These are phyloP conservation scores for Isabelozyma rhagii DNA, from an alignment of 805 yeast species.

Conservation along the genomic window DNA sequence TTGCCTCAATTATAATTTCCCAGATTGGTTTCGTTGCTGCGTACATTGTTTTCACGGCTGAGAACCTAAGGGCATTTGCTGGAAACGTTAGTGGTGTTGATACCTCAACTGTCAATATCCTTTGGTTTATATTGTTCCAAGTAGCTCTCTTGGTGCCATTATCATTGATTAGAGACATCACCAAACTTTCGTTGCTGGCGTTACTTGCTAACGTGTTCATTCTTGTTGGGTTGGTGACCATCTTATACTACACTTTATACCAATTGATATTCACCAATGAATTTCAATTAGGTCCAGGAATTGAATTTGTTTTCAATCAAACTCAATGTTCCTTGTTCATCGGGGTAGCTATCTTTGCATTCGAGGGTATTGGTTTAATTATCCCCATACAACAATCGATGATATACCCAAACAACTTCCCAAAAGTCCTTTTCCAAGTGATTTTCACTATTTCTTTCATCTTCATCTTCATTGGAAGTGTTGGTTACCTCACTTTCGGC, in stretches of 20 bases:
- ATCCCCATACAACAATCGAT: slow-evolving; percentile 82
- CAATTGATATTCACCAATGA: slow-evolving; percentile 44
- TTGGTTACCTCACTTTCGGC: slow-evolving; percentile 74
- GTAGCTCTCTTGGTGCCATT: slow-evolving; percentile 61
- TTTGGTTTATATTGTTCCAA: slow-evolving; percentile 53
- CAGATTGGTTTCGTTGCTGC: slow-evolving; percentile 83
- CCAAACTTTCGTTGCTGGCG: slow-evolving; percentile 70
- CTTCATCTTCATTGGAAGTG: slow-evolving; percentile 60
- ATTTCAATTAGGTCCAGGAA: slow-evolving; percentile 40
- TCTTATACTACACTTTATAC: slow-evolving; percentile 50
- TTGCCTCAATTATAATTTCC: slow-evolving; percentile 62
- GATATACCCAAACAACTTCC: slow-evolving; percentile 72
- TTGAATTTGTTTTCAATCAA: slow-evolving; percentile 49
- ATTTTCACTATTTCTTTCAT: slow-evolving; percentile 59
- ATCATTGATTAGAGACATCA: slow-evolving; percentile 71
- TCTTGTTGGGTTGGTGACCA: slow-evolving; percentile 61
- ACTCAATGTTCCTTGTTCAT: slow-evolving; percentile 67
- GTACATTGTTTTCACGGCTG: slow-evolving; percentile 74
- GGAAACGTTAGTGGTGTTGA: slow-evolving; percentile 45
- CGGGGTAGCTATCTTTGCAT: slow-evolving; percentile 85
- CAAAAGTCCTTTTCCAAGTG: slow-evolving; percentile 59
- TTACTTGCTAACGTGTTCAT: slow-evolving; percentile 70
- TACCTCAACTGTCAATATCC: slow-evolving; percentile 32
- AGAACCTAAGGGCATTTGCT: slow-evolving; percentile 64
- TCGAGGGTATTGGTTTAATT: slow-evolving; percentile 80